Percentiles rank a stretch among this genome's conserved stretches.
Conservation (phyloP, 2,329 filamentous ascomycete genomes). For the Paracamarosporium sp. region DNA sequence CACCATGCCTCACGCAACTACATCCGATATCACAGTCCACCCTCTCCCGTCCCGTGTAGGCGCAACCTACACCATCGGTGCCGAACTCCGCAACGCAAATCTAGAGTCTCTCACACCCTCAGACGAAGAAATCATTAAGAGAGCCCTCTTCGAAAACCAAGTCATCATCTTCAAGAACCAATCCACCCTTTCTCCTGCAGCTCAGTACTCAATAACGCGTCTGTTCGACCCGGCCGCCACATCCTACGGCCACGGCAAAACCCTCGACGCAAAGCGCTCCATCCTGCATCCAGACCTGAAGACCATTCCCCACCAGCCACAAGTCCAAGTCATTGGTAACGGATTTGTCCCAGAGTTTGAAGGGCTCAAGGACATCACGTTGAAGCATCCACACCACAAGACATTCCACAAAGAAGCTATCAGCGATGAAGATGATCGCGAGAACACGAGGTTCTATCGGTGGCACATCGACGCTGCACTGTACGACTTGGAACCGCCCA, state of each 20-base stretch:
- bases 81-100: constrained; percentile 63
- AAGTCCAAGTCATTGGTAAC: constrained; percentile 82
- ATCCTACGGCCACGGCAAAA: constrained; percentile 78
- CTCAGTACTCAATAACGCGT: constrained; percentile 76
- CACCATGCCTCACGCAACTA: constrained; percentile 30
- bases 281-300: constrained; percentile 82
- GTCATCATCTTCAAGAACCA: constrained; percentile 77
- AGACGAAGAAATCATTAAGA: constrained; percentile 68
- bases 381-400: constrained; percentile 78
- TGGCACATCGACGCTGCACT: constrained; percentile 84
- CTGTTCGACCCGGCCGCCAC: constrained; percentile 72
- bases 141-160: constrained; percentile 72
- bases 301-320: constrained; percentile 79
- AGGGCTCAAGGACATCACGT: constrained; percentile 70
- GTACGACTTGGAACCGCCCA: constrained; percentile 76
- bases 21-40: constrained; percentile 23
- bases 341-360: constrained; percentile 74
- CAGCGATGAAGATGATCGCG: constrained; percentile 65
- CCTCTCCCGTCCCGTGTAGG: constrained; percentile 29
- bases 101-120: constrained; percentile 69
- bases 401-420: constrained; percentile 75
- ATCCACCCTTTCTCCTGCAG: constrained; percentile 67
- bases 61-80: constrained; percentile 61
- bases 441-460: constrained; percentile 70
- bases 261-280: constrained; percentile 68